Conservation (phyloP, 306 rosid species). For the Vicia sativa region DNA sequence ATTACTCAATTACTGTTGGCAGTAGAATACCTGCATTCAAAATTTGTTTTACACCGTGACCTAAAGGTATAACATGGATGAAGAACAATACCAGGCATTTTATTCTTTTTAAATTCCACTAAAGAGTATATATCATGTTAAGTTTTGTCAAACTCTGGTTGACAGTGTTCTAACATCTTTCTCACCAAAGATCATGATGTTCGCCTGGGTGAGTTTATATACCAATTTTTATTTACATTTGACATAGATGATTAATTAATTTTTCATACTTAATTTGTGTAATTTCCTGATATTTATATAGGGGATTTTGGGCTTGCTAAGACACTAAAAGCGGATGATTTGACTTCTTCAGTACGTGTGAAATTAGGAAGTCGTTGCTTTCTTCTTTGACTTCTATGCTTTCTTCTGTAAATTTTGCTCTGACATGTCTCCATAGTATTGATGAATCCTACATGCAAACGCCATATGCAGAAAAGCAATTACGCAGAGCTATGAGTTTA, state of each 20-base stretch:
- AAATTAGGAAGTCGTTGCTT: conserved; percentile 37
- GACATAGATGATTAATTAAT: conserved; percentile 15
- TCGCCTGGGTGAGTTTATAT: conserved; percentile 75
- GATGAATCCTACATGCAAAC: too few species aligned
- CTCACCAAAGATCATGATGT: conserved; percentile 91
- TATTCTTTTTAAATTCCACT: neutral
- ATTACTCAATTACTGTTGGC: conserved; percentile 83
- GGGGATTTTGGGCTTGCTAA: conserved; percentile 99
- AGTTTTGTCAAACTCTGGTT: conserved; percentile 35
- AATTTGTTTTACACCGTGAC: conserved; percentile 87
- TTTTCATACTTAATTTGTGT: conserved; percentile 39
- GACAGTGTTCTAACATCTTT: conserved; percentile 95
- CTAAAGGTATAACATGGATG: conserved; percentile 59
- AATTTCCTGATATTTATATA: conserved; percentile 41
- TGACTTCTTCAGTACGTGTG: conserved; percentile 90
- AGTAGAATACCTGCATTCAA: conserved; percentile 84
- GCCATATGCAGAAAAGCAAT: too few species aligned
- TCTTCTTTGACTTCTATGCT: neutral
- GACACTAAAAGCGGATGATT: conserved; percentile 91
- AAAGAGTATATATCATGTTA: conserved; percentile 27
- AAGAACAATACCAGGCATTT: conserved; percentile 2
- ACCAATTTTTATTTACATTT: conserved; percentile 27
- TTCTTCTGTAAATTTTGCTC: too few species aligned
- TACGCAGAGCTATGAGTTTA: too few species aligned
- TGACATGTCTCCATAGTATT: too few species aligned